Percentiles rank a stretch among this genome's conserved stretches.
Conservation (phyloP, 257 asterid species). For the Salvia miltiorrhiza region DNA sequence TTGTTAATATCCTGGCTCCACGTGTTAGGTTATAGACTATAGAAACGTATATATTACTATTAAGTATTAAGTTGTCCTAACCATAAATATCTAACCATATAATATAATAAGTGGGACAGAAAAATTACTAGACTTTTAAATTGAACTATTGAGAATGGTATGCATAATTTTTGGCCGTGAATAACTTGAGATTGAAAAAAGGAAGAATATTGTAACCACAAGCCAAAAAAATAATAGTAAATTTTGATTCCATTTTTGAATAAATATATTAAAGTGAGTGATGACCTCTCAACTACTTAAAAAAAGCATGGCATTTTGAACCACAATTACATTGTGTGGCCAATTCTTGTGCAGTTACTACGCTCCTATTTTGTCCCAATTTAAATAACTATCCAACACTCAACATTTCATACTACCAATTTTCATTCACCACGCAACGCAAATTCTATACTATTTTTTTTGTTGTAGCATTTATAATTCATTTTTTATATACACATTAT, state of each 20-base stretch:
- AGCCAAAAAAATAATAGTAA: neutral
- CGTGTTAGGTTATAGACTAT: slow-evolving; percentile 11
- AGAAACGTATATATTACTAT: neutral
- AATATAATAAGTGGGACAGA: neutral
- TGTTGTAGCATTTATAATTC: no score
- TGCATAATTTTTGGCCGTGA: neutral
- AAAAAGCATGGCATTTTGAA: slow-evolving; percentile 8
- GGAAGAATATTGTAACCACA: neutral
- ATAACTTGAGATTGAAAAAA: neutral
- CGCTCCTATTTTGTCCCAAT: neutral
- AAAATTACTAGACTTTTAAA: neutral
- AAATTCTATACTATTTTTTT: neutral
- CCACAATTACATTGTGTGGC: slow-evolving; percentile 25
- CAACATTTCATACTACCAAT: neutral
- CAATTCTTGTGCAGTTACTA: neutral
- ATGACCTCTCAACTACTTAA: slow-evolving; percentile 19
- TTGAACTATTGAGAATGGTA: neutral
- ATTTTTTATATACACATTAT: neutral
- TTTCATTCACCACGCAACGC: neutral
- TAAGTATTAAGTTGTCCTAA: no score
- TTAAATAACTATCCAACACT: neutral
- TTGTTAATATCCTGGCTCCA: neutral
- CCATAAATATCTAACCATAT: neutral
- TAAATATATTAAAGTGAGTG: neutral
- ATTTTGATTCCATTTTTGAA: neutral